Conservation (phyloP, 164 flowering plant species). For the Dillenia suffruticosa region DNA sequence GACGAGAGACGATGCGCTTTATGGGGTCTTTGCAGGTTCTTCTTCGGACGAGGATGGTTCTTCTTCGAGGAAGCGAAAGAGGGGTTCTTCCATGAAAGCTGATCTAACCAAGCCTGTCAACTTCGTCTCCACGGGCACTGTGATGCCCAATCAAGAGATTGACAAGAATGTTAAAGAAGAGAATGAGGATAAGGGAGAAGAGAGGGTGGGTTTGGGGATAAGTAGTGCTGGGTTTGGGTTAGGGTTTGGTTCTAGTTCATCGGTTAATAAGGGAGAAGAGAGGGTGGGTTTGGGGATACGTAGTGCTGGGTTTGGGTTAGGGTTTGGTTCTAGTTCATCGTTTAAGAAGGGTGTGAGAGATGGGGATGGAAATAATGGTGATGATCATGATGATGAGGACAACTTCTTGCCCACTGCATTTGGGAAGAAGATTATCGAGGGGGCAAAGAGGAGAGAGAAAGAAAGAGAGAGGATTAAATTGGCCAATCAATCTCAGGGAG, state of each 20-base stretch:
- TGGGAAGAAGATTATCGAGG: slow-evolving; percentile 76
- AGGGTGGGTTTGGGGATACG: too few relatives aligned
- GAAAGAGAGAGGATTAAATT: slow-evolving; percentile 38
- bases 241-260: slow-evolving; percentile 7
- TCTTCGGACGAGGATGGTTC: slow-evolving; percentile 42
- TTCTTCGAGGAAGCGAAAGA: slow-evolving; percentile 45
- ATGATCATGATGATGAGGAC: slow-evolving; percentile 21
- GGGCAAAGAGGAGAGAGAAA: slow-evolving; percentile 46
- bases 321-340: too few relatives aligned
- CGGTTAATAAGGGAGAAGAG: not conserved
- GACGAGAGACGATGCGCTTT: slow-evolving; percentile 69
- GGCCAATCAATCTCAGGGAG: slow-evolving; percentile 26
- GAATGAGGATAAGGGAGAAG: slow-evolving; percentile 17
- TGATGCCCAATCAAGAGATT: slow-evolving; percentile 67
- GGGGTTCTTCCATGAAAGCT: slow-evolving; percentile 21
- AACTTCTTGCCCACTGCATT: slow-evolving; percentile 63
- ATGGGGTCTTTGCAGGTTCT: slow-evolving; percentile 56
- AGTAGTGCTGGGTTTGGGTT: slow-evolving; percentile 1
- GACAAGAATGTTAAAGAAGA: slow-evolving; percentile 36
- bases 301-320: too few relatives aligned
- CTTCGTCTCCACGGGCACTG: slow-evolving; percentile 77
- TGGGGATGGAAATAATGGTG: slow-evolving; percentile 8
- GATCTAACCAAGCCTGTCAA: slow-evolving; percentile 80
- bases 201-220: slow-evolving; percentile 3
- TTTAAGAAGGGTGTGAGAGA: not conserved